These are phyloP conservation scores for Nymphaea thermarum DNA, from an alignment of 164 flowering plant genomes.

Conservation along the genomic window DNA sequence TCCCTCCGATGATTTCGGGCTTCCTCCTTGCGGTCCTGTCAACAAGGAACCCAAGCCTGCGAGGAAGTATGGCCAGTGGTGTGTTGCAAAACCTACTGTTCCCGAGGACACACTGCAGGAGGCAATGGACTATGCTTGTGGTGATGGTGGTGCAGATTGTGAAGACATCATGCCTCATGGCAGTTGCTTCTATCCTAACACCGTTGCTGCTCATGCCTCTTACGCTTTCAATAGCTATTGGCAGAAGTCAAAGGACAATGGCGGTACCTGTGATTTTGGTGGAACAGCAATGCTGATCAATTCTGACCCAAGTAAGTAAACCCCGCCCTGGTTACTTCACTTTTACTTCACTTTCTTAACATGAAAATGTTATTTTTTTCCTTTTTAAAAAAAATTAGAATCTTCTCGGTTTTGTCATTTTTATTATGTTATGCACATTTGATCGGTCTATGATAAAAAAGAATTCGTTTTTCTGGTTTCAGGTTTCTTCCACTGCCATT, in stretches of 20 bases:
- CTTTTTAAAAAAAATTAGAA: background rate
- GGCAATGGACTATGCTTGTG: constrained; percentile 90
- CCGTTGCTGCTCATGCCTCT: constrained; percentile 74
- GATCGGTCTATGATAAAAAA: background rate
- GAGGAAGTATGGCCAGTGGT: constrained; percentile 43
- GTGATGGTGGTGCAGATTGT: constrained; percentile 81
- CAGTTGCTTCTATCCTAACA: constrained; percentile 60
- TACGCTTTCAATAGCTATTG: constrained; percentile 92
- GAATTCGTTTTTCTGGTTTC: constrained; percentile 1
- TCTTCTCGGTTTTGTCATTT: background rate
- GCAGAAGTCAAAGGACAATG: constrained; percentile 69
- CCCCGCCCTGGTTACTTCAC: background rate
- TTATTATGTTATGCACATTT: constrained; percentile 2
- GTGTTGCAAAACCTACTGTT: constrained; percentile 89
- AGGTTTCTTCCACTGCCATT: constrained; percentile 10
- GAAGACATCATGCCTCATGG: constrained; percentile 54
- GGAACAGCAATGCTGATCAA: constrained; percentile 87
- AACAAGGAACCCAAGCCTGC: constrained; percentile 22
- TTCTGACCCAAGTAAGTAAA: constrained; percentile 69
- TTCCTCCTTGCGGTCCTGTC: constrained; percentile 36
- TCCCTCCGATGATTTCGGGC: constrained; percentile 20
- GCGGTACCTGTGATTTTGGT: constrained; percentile 82
- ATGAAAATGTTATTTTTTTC: background rate
- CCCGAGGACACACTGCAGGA: constrained; percentile 61
- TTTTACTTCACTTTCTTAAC: background rate